phyloP scores from a whole-genome alignment of 2,329 filamentous ascomycete genomes.

The Aureobasidium sp. region DNA sequence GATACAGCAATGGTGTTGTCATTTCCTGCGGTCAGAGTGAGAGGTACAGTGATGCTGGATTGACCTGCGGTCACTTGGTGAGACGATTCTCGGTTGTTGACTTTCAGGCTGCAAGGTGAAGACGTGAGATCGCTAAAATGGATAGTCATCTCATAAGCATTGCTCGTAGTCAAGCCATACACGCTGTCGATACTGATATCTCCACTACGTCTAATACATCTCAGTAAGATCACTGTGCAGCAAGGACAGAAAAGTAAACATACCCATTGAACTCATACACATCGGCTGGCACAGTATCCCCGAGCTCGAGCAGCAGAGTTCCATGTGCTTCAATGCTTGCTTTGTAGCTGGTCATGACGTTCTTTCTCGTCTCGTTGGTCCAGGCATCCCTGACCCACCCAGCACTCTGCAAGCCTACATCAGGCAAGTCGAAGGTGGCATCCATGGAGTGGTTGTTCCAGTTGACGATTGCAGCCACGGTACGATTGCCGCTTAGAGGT shows the following conservation, averaged over 20 bases:
- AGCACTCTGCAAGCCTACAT: conserved; percentile 46
- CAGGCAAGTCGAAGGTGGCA: conserved; percentile 44
- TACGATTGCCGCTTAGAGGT: conserved; percentile 47
- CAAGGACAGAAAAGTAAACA: not conserved
- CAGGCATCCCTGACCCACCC: conserved; percentile 36
- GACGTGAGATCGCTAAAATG: not conserved
- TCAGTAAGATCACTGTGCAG: not conserved
- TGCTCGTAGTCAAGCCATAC: not conserved
- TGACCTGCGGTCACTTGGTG: not conserved
- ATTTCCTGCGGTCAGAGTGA: conserved; percentile 4
- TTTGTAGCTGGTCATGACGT: conserved; percentile 34
- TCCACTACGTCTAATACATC: not conserved
- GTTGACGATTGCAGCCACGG: conserved; percentile 55
- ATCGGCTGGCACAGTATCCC: conserved; percentile 29
- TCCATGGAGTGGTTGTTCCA: conserved; percentile 53
- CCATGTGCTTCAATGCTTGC: conserved; percentile 33
- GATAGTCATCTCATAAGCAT: not conserved
- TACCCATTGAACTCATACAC: conserved; percentile 24
- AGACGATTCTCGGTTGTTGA: not conserved
- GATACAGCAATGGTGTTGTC: conserved; percentile 4
- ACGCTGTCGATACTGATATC: not conserved
- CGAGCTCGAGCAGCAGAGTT: conserved; percentile 36
- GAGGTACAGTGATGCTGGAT: not conserved
- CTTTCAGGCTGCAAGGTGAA: not conserved
- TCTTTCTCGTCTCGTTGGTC: conserved; percentile 24